Evolutionary conservation across 164 flowering plant species (phyloP).

Genomic region (Macadamia integrifolia): DNA sequence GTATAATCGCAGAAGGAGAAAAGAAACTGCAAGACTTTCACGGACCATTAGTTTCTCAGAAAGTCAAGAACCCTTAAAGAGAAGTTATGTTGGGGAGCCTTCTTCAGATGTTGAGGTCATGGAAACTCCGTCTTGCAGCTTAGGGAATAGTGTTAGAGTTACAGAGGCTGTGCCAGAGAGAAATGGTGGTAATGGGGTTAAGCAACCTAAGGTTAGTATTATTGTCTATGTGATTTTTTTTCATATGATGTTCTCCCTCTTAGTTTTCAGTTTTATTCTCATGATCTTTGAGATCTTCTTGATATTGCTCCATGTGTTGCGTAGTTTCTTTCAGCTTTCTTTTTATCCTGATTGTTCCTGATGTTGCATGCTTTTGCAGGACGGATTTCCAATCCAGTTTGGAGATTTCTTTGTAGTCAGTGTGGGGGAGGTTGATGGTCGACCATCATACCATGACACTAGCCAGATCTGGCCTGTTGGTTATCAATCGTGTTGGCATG

Average conservation of each 20-base stretch:
- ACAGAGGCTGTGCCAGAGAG: conserved; percentile 23
- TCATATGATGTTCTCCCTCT: not conserved
- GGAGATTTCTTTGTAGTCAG: conserved; percentile 74
- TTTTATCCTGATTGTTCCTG: conserved; percentile 5
- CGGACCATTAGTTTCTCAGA: conserved; percentile 33
- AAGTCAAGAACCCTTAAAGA: conserved; percentile 24
- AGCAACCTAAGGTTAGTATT: conserved; percentile 46
- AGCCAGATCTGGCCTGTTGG: conserved; percentile 72
- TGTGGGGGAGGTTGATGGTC: conserved; percentile 64
- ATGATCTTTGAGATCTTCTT: too few relatives aligned
- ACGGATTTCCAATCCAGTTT: conserved; percentile 75
- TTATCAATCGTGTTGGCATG: conserved; percentile 89
- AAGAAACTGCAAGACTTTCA: conserved; percentile 25
- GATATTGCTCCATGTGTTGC: not conserved
- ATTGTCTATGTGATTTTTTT: not conserved
- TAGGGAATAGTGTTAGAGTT: conserved; percentile 15
- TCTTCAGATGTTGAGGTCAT: conserved; percentile 24
- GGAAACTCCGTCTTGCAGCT: conserved; percentile 13
- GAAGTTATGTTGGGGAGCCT: conserved; percentile 19
- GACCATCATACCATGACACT: conserved; percentile 61
- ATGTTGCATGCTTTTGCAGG: conserved; percentile 34
- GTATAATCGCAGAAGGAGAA: conserved; percentile 34
- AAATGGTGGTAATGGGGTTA: conserved; percentile 19
- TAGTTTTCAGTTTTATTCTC: not conserved
- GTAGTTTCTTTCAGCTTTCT: not conserved